Percentiles rank a stretch among this genome's conserved stretches.
Conservation (phyloP, 2,329 filamentous ascomycete species). For the Aspergillus pseudoterreus region DNA sequence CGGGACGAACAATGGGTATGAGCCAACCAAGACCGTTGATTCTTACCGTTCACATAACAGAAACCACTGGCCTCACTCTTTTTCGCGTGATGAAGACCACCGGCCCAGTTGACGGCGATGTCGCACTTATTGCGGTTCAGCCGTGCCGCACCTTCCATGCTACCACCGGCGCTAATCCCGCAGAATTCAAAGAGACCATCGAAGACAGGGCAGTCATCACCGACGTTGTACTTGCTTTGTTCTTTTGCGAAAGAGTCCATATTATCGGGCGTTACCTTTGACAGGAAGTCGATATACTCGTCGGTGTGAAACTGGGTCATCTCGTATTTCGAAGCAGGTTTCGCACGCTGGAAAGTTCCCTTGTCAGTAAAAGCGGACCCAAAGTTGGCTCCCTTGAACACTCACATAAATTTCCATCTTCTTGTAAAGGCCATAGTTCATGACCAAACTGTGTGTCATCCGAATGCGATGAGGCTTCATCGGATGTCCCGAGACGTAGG, state of each 20-base stretch:
- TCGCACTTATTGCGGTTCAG: conserved; percentile 67
- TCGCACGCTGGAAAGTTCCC: conserved; percentile 60
- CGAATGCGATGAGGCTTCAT: conserved; percentile 68
- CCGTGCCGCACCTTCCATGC: conserved; percentile 67
- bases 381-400: conserved; percentile 2
- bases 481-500: conserved; percentile 74
- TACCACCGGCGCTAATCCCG: conserved; percentile 65
- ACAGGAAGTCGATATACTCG: conserved; percentile 69
- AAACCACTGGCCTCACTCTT: conserved; percentile 93
- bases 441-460: conserved; percentile 63
- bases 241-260: conserved; percentile 93
- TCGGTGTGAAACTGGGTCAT: conserved; percentile 73
- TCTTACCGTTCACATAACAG: conserved; percentile 84
- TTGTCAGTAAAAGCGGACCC: conserved; percentile 13
- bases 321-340: conserved; percentile 68
- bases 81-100: conserved; percentile 94
- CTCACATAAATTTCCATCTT: conserved; percentile 69
- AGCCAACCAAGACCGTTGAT: background rate
- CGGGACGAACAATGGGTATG: background rate
- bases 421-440: conserved; percentile 71
- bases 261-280: conserved; percentile 95
- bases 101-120: conserved; percentile 79
- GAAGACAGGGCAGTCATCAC: conserved; percentile 63
- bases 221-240: conserved; percentile 74
- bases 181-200: conserved; percentile 69